Conservation (phyloP, 768 basidiomycete species). For the Tylopilus vinaceipallidus region DNA sequence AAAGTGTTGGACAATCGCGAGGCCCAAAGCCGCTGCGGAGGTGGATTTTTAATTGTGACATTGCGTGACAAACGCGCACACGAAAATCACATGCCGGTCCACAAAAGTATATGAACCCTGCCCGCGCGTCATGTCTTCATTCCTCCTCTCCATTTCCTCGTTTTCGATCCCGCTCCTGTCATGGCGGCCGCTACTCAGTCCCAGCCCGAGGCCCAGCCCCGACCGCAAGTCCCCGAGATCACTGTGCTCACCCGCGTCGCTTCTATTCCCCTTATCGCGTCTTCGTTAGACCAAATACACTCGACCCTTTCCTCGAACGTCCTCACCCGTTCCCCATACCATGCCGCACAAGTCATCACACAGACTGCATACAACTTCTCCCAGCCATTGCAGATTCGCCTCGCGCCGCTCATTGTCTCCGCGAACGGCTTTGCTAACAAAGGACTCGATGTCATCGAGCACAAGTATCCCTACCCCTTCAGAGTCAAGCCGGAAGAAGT, state of each 20-base stretch:
- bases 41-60: constrained; percentile 18
- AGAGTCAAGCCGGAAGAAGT: constrained; percentile 72
- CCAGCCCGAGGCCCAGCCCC: constrained; percentile 20
- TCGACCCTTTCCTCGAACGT: constrained; percentile 55
- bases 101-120: constrained; percentile 28
- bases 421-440: constrained; percentile 71
- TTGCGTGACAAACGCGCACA: constrained; percentile 20
- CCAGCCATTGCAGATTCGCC: constrained; percentile 60
- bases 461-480: constrained; percentile 76
- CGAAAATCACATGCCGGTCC: constrained; percentile 25
- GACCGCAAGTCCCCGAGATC: constrained; percentile 45
- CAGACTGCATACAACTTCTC: constrained; percentile 57
- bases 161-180: neutral
- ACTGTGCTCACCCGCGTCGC: constrained; percentile 62
- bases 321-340: constrained; percentile 64
- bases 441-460: constrained; percentile 71
- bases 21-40: neutral
- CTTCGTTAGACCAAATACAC: constrained; percentile 59
- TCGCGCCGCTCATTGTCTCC: constrained; percentile 63
- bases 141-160: neutral
- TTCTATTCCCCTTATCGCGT: constrained; percentile 73
- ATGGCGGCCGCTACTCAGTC: constrained; percentile 39
- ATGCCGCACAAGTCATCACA: constrained; percentile 61
- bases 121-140: constrained; percentile 14
- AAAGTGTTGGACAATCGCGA: constrained; percentile 4